Base-by-base conservation (phyloP, 305 asterid species). In the Fraxinus ornus region DNA sequence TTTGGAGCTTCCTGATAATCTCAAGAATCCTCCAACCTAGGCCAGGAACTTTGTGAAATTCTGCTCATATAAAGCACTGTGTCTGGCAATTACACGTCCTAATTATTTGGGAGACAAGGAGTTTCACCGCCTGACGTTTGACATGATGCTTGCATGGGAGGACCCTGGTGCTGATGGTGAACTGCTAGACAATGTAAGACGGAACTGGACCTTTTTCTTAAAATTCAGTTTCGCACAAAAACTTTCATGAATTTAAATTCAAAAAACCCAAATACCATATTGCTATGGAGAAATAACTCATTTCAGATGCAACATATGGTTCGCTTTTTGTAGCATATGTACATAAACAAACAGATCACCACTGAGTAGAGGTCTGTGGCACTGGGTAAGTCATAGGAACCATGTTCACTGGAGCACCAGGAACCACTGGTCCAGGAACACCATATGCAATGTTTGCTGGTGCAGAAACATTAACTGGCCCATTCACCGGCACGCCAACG, bases 81-180 rank as follows among this genome's bases (percentile, higher is more conserved):
- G 79, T 83, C 79, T 88, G 79, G 89, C 90, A 82, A 87, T 85
- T 73, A 79, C 75, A 55, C 90, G 78, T 19, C 86, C 93, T 60
- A 89, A 93, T 87, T 94, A 92, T 83, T 77, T 94, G 85, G 88
- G 87, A 19, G 90, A 91, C 84, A 90, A 88, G 85, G 94, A 93
- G 66, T 94, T 94, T 85, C 91, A 93, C 52, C 89, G 90, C 64
- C 90, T 93, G 83, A 90, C 90, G 84, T 94, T 92, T 86, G 98
- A 94, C 85, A 94, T 94, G 97, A 94, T 94, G 98, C 88, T 93
- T 75, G 97, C 98, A 64, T 94, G 98, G 98, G 98, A 94, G 89
- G 90, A 78, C 79, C 95, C 97, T 77, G 91, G 88, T 76, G 87
- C 80, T 73, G 92, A 88, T 64, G 87, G 80, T 84, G 86, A 85